Percentiles rank a stretch among this genome's conserved stretches.
phyloP scores from a whole-genome alignment of 2,329 filamentous ascomycete genomes.

The Neonectria ditissima region DNA sequence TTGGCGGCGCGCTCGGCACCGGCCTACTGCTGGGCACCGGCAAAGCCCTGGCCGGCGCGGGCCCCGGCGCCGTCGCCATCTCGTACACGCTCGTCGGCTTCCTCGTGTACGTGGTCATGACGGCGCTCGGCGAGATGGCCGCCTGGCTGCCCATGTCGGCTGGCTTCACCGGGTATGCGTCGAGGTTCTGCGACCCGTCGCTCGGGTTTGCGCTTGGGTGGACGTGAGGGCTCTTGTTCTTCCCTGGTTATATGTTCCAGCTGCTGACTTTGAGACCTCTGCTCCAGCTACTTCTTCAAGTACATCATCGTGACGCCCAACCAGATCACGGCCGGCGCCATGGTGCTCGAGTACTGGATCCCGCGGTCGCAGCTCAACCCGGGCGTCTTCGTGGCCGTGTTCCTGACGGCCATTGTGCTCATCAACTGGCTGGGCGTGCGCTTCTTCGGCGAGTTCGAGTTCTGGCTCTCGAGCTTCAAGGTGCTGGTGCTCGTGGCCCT shows the following conservation, averaged over 20 bases:
- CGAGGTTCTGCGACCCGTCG: constrained; percentile 82
- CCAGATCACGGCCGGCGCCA: constrained; percentile 80
- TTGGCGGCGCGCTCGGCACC: constrained; percentile 79
- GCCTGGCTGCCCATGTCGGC: constrained; percentile 82
- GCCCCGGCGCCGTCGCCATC: constrained; percentile 76
- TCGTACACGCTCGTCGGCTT: constrained; percentile 76
- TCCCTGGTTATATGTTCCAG: not conserved
- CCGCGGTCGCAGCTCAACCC: constrained; percentile 74
- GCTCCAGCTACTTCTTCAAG: constrained; percentile 71
- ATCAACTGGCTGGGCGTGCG: constrained; percentile 78
- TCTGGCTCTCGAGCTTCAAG: constrained; percentile 75
- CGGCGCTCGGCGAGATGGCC: constrained; percentile 84
- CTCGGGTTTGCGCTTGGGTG: constrained; percentile 84
- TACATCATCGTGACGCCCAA: constrained; percentile 90
- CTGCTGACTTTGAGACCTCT: not conserved
- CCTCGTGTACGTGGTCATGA: constrained; percentile 85
- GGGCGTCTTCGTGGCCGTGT: constrained; percentile 81
- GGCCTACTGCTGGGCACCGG: constrained; percentile 78
- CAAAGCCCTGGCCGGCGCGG: constrained; percentile 63
- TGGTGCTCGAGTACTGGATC: constrained; percentile 85
- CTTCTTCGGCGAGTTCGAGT: constrained; percentile 75
- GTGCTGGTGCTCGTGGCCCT: constrained; percentile 74
- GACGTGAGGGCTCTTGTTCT: constrained; percentile 59
- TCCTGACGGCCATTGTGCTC: constrained; percentile 70
- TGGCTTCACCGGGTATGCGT: constrained; percentile 85